Conservation (phyloP, 441 rosid species). For the Populus hybrid region DNA sequence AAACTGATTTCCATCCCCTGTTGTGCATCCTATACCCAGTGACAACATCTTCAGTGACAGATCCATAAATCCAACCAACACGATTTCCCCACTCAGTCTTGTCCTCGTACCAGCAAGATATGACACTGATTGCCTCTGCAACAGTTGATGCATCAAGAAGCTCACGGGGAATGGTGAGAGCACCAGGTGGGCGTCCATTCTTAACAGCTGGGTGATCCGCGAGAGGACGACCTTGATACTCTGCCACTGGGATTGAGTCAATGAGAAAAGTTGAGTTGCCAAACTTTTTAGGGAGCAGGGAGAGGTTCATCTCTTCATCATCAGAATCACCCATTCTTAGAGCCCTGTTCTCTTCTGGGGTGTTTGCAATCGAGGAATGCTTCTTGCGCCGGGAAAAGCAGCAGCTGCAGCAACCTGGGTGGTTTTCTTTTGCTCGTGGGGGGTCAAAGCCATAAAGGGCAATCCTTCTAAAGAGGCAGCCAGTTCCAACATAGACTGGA, state of each 20-base stretch:
- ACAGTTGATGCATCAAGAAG: slow-evolving; percentile 94
- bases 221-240: slow-evolving; percentile 91
- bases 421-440: slow-evolving; percentile 76
- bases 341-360: slow-evolving; percentile 76
- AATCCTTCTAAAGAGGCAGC: slow-evolving; percentile 83
- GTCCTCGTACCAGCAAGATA: slow-evolving; percentile 95
- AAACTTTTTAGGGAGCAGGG: slow-evolving; percentile 67
- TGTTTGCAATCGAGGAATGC: slow-evolving; percentile 42
- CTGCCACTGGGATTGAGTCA: slow-evolving; percentile 87
- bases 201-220: slow-evolving; percentile 91
- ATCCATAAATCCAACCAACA: slow-evolving; percentile 91
- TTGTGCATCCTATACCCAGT: slow-evolving; percentile 95
- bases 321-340: slow-evolving; percentile 90
- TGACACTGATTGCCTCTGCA: slow-evolving; percentile 89
- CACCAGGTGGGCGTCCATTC: slow-evolving; percentile 83
- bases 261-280: slow-evolving; percentile 81
- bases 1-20: slow-evolving; percentile 91
- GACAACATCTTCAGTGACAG: slow-evolving; percentile 90
- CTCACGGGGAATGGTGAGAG: slow-evolving; percentile 81
- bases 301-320: slow-evolving; percentile 79
- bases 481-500: slow-evolving; percentile 88
- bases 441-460: slow-evolving; percentile 91
- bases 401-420: slow-evolving; percentile 70
- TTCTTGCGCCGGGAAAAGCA: slow-evolving; percentile 65
- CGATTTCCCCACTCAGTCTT: slow-evolving; percentile 92